Conservation (phyloP, 768 basidiomycete genomes). For the Lactifluus pinguis region DNA sequence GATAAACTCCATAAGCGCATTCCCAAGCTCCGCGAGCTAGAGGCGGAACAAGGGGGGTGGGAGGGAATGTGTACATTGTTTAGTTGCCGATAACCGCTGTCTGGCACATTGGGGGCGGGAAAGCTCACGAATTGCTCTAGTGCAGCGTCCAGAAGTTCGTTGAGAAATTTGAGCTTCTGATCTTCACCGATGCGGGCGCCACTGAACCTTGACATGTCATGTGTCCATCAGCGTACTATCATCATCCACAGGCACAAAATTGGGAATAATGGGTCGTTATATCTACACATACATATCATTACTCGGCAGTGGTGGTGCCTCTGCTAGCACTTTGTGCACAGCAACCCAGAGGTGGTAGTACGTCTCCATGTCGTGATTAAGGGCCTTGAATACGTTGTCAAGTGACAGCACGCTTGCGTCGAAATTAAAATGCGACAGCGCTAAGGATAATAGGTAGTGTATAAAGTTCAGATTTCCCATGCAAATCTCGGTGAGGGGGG, state of each 20-base stretch:
- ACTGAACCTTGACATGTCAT: conserved; percentile 13
- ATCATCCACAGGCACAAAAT: conserved; percentile 6
- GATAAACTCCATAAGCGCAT: conserved; percentile 35
- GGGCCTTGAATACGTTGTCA: conserved; percentile 1
- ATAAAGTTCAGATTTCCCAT: conserved; percentile 4
- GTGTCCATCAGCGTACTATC: conserved; percentile 1
- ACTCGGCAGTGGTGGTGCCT: background rate
- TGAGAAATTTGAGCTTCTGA: conserved; percentile 4
- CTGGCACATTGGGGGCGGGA: background rate
- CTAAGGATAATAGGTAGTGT: background rate
- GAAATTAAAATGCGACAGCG: conserved; percentile 6
- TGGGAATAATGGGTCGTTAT: background rate
- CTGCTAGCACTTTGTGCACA: conserved; percentile 17
- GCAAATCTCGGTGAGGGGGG: background rate
- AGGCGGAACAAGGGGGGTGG: background rate
- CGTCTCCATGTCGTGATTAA: conserved; percentile 7
- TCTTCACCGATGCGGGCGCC: conserved; percentile 4
- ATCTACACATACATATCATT: conserved; percentile 3
- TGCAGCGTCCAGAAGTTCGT: conserved; percentile 11
- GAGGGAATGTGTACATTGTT: background rate
- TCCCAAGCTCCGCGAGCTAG: conserved; percentile 45
- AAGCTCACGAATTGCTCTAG: conserved; percentile 13
- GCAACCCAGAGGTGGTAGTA: conserved; percentile 19
- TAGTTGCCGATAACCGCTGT: background rate
- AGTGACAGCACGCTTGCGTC: conserved; percentile 11